A percentile compares a stretch with the other conserved stretches of the same genome.
Conservation (phyloP, 345 rosid genomes). For the Geranium brycei region DNA sequence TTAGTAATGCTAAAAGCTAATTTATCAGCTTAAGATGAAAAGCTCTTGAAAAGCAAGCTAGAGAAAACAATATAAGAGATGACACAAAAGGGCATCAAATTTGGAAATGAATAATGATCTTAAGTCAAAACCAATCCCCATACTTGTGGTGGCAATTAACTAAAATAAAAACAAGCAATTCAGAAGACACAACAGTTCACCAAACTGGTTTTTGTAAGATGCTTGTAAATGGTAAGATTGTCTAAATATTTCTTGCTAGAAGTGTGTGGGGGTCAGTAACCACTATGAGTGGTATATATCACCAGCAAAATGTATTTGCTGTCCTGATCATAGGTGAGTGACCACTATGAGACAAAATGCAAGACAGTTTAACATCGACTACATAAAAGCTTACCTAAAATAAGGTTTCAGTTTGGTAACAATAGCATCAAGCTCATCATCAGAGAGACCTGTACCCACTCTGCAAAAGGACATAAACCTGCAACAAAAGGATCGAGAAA, state of each 20-base stretch:
- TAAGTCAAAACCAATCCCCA: background rate
- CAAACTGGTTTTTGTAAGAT: too few relatives aligned
- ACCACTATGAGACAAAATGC: background rate
- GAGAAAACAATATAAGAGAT: background rate
- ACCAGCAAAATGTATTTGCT: too few relatives aligned
- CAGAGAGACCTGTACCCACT: constrained; percentile 88
- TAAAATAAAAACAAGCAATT: too few relatives aligned
- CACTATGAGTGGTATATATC: too few relatives aligned
- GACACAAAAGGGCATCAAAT: background rate
- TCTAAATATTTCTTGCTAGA: too few relatives aligned
- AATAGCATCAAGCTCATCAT: constrained; percentile 73
- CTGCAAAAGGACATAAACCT: constrained; percentile 90
- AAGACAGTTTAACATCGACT: background rate
- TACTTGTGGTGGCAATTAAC: too few relatives aligned
- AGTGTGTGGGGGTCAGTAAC: too few relatives aligned
- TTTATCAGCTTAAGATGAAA: too few relatives aligned
- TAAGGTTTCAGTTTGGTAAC: constrained; percentile 78
- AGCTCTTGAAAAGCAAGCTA: background rate
- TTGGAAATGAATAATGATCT: background rate
- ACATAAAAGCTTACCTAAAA: constrained; percentile 44
- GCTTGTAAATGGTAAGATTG: too few relatives aligned
- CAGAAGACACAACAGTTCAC: too few relatives aligned
- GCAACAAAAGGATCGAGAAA: constrained; percentile 19
- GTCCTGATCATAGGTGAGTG: background rate
- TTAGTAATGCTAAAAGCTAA: background rate